These are phyloP conservation scores for Chamaecrista fasciculata DNA, from an alignment of 306 rosid species.

Conservation along the genomic window DNA sequence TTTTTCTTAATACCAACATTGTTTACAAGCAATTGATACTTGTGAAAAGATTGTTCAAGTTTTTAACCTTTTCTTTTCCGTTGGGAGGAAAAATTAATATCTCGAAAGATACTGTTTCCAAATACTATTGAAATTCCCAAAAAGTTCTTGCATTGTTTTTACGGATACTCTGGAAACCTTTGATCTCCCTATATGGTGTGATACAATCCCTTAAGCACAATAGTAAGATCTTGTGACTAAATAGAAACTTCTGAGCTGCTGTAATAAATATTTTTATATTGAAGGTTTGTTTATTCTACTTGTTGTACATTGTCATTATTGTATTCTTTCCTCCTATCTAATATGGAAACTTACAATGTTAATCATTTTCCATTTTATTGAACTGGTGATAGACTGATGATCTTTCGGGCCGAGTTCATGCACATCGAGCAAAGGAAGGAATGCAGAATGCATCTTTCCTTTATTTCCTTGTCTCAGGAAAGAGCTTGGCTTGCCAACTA, in stretches of 20 bases:
- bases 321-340: background rate
- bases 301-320: background rate
- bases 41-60: background rate
- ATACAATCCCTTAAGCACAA: background rate
- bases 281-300: background rate
- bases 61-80: background rate
- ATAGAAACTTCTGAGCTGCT: background rate
- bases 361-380: background rate
- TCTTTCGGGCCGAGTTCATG: conserved; percentile 62
- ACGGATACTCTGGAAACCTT: background rate
- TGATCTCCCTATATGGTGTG: background rate
- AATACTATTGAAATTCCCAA: no score
- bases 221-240: background rate
- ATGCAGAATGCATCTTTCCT: conserved; percentile 60
- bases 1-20: background rate
- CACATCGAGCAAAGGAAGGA: conserved; percentile 78
- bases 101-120: background rate
- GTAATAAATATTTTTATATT: background rate
- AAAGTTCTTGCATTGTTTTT: background rate
- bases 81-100: background rate
- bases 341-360: background rate
- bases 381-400: conserved; percentile 67
- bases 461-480: conserved; percentile 67
- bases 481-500: conserved; percentile 87
- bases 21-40: background rate